Evolutionary conservation across 345 rosid species (phyloP), one percentile per base, ranked within the genome.

Genomic region (Hirschfeldia incana): DNA sequence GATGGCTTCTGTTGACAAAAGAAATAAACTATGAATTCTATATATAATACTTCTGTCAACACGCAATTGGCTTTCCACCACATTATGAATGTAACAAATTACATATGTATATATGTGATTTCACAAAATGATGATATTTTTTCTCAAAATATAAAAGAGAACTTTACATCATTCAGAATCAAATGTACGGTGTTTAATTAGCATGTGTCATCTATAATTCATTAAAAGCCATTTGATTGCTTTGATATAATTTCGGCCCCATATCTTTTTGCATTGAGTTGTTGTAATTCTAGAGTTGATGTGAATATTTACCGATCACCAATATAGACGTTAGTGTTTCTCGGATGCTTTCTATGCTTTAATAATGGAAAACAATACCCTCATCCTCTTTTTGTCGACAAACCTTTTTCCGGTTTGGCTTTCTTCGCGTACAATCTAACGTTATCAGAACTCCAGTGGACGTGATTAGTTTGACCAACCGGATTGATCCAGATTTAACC

Each of bases 331-430:
- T 78, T 71, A 6, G 60, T 64, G 49, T 78, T 55, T 53, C 16
- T 51, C 59, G 37, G 49, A 16, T 77, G 53, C 58, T 70, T 77
- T 71, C 46, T 65, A 57, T 71, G 67, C 81, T 65, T 71, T 78
- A 71, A 65, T 71, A 55, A 71, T 71, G 15, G 10, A 51, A 70
- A 63, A 53, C 21, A 63, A 1, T 70, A 30, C 66, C 71, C 60
- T 71, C 67, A 4, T 78, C 72, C 11, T 72, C 77, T 46, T 78
- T 78, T 71, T 65, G 81, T 78, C 71, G 72, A 65, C 76, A 9
- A 15, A 53, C 33, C 13, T n/a, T 63, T 34, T 30, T 21, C 53
- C 42, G 42, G 75, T 77, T 69, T 27, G 64, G 51, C 11, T 69
- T 76, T 60, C 13, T 21, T 69, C 51, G 16, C 42, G 10, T 46